A percentile compares a stretch with the other conserved stretches of the same genome.
Conservation (phyloP, 192 early-diverging fungal genomes). For the Rhizoclosmatium sp. region DNA sequence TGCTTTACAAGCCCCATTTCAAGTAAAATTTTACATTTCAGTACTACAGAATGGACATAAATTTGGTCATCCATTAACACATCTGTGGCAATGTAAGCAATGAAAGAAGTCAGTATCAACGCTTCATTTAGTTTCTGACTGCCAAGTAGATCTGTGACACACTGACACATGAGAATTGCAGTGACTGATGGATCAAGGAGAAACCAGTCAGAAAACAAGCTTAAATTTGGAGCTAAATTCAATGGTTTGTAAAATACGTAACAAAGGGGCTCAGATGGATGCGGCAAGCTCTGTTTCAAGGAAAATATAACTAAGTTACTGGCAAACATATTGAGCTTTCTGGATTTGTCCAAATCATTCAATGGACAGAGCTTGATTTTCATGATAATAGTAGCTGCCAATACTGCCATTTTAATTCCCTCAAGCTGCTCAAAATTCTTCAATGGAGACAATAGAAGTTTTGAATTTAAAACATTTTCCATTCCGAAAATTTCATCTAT, state of each 20-base stretch:
- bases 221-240: not conserved
- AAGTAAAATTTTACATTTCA: conserved; percentile 6
- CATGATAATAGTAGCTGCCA: not conserved
- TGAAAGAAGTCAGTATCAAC: conserved; percentile 10
- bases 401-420: no score
- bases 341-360: conserved; percentile 3
- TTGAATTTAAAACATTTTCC: not conserved
- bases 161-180: not conserved
- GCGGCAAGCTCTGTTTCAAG: conserved; percentile 4
- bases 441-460: no score
- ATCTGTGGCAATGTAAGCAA: conserved; percentile 10
- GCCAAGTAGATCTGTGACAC: not conserved
- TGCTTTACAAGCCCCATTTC: conserved; percentile 14
- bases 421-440: no score
- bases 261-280: conserved; percentile 3
- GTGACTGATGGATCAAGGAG: conserved; percentile 1
- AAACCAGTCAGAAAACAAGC: conserved; percentile 21
- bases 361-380: not conserved
- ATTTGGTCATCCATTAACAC: conserved; percentile 22
- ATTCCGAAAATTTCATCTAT: conserved; percentile 14
- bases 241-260: conserved; percentile 17
- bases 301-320: not conserved
- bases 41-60: not conserved
- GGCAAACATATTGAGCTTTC: not conserved
- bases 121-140: conserved; percentile 1